Base-by-base conservation (phyloP, 2,329 filamentous ascomycete species). In the Trichoderma breve region DNA sequence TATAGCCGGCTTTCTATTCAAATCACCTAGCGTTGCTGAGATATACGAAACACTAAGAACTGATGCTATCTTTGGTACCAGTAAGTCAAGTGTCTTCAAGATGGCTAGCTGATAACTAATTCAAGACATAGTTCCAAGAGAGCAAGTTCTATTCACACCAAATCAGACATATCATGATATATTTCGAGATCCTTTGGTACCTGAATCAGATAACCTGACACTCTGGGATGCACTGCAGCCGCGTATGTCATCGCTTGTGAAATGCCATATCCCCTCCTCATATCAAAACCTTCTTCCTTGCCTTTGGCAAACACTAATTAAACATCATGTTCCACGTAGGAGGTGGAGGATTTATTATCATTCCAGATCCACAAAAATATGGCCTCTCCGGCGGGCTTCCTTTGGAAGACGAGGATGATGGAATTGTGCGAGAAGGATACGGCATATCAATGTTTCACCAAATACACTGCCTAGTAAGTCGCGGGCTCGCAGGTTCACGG, bases 401-500 rank as follows among this genome's bases (percentile, higher is more conserved):
- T 73, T 90, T 6, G 88, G 88, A 3, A 75, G 43, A 21, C 8
- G 43, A 47, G 18, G 43, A 47, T 3, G 43, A 47, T 4, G 43
- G 43, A 47, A 21, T 47, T 47, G 8, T 47, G 43, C 43, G 43
- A 47, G 43, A 47, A 47, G 43, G 43, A 47, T 47, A 47, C 18
- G 43, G 43, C n/a, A 47, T 47, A 47, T 47, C 43, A 21, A 47
- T 47, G 43, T 47, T 47, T 47, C 43, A 47, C 43, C 43, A 47
- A 47, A 47, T 47, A 47, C 43, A 21, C 43, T 47, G 43, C 4
- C 18, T 47, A 11, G 43, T 47, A 47, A 47, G 43, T 88, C 7
- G 85, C 85, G 0, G 88, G 88, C 30, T 88, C 88, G 2, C 90
- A 86, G 3, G 2, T 4, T 11, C 18, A 47, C 5, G 15, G 43